Percentiles rank a stretch among this genome's conserved stretches.
These are phyloP conservation scores for Umbilicus rupestris DNA, from an alignment of 164 flowering plant species.

Conservation along the genomic window DNA sequence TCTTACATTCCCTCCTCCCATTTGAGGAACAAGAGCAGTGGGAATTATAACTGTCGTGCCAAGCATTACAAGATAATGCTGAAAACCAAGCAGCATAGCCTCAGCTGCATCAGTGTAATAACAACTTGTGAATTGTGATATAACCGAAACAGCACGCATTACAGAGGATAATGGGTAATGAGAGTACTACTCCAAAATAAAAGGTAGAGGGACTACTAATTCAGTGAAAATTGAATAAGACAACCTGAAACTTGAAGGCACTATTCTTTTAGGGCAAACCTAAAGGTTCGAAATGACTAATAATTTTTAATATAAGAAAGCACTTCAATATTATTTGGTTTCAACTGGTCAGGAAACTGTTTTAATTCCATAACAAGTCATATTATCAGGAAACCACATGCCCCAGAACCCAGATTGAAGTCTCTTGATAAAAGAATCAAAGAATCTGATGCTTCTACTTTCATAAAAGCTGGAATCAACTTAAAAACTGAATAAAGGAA, in stretches of 20 bases:
- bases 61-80: conserved; percentile 9
- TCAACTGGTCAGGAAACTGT: not conserved
- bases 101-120: conserved; percentile 8
- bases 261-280: not conserved
- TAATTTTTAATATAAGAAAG: not conserved
- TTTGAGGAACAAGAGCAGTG: conserved; percentile 10
- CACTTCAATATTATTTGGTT: not conserved
- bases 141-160: not conserved
- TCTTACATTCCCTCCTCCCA: conserved; percentile 11
- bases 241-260: not conserved
- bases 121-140: not conserved
- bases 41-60: conserved; percentile 9
- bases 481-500: not conserved
- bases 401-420: not conserved
- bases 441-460: conserved; percentile 3
- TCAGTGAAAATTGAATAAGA: not conserved
- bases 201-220: too few species aligned
- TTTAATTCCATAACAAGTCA: not conserved
- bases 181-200: too few species aligned
- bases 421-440: not conserved
- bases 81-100: conserved; percentile 11
- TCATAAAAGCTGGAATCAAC: conserved; percentile 5
- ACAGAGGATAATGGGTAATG: too few species aligned
- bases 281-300: not conserved
- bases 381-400: not conserved